Percentiles rank a stretch among this genome's conserved stretches.
phyloP scores from a whole-genome alignment of 352 stramenopile genomes.

The Peronospora belbahrii region DNA sequence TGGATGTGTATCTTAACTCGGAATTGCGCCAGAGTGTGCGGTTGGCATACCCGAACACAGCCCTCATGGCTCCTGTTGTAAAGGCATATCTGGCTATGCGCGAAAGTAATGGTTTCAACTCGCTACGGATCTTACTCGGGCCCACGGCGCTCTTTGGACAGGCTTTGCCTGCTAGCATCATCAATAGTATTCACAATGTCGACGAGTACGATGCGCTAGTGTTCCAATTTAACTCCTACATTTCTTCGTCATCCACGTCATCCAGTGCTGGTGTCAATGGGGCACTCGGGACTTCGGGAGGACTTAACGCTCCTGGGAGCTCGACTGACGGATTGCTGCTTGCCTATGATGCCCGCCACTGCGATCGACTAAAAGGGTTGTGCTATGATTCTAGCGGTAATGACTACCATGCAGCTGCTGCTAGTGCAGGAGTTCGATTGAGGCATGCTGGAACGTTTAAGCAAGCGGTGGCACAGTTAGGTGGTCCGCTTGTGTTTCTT shows the following conservation, averaged over 20 bases:
- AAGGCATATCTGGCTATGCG: slow-evolving; percentile 76
- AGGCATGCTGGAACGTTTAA: slow-evolving; percentile 64
- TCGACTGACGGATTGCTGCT: slow-evolving; percentile 51
- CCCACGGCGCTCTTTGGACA: slow-evolving; percentile 58
- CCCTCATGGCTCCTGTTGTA: slow-evolving; percentile 65
- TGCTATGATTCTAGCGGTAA: slow-evolving; percentile 70
- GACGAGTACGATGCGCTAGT: slow-evolving; percentile 70
- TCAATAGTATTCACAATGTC: slow-evolving; percentile 57
- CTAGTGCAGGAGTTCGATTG: slow-evolving; percentile 49
- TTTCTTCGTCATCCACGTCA: slow-evolving; percentile 57
- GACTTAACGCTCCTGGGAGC: slow-evolving; percentile 19
- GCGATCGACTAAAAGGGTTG: slow-evolving; percentile 46
- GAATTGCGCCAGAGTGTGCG: slow-evolving; percentile 68
- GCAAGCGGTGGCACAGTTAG: slow-evolving; percentile 56
- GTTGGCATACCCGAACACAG: slow-evolving; percentile 70
- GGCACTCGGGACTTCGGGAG: slow-evolving; percentile 15
- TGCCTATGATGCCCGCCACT: slow-evolving; percentile 60
- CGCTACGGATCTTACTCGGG: slow-evolving; percentile 53
- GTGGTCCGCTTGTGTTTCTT: slow-evolving; percentile 52
- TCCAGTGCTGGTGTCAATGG: slow-evolving; percentile 27
- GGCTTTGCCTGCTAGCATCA: slow-evolving; percentile 45
- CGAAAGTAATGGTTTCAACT: slow-evolving; percentile 54
- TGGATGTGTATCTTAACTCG: slow-evolving; percentile 74
- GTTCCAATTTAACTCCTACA: slow-evolving; percentile 74
- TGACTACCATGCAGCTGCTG: slow-evolving; percentile 50